Conservation (phyloP, 2,329 filamentous ascomycete genomes). For the Fusarium sarcochroum region DNA sequence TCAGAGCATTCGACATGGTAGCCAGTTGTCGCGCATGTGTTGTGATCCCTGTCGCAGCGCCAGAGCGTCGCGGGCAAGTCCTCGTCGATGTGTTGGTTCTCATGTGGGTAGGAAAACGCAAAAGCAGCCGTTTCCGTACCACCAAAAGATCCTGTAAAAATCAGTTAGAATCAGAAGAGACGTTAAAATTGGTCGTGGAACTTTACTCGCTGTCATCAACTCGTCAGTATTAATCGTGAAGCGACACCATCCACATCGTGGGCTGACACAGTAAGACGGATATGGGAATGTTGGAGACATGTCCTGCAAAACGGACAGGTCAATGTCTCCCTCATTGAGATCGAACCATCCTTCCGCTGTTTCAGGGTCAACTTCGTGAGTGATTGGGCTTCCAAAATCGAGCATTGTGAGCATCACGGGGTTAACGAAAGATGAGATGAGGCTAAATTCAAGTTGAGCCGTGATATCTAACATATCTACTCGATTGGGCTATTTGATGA, state of each 20-base stretch:
- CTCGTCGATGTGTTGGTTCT: neutral
- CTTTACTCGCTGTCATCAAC: conserved; percentile 20
- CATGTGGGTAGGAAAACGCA: neutral
- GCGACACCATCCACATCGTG: conserved; percentile 34
- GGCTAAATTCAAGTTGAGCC: conserved; percentile 1
- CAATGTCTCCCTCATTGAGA: neutral
- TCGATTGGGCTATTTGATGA: neutral
- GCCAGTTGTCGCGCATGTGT: conserved; percentile 22
- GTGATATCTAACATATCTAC: neutral
- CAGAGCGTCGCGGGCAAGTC: conserved; percentile 17
- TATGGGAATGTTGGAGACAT: conserved; percentile 15
- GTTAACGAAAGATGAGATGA: neutral
- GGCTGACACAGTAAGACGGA: conserved; percentile 31
- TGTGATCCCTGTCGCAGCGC: conserved; percentile 22
- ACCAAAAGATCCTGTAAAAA: conserved; percentile 9
- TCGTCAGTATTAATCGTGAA: conserved; percentile 26
- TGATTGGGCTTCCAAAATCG: conserved; percentile 12
- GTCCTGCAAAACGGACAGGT: conserved; percentile 5
- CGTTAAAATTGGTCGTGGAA: neutral
- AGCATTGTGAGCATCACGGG: conserved; percentile 4
- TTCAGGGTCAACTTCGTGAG: conserved; percentile 13
- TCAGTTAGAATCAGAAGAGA: neutral
- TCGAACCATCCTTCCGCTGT: conserved; percentile 1
- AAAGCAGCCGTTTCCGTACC: conserved; percentile 20
- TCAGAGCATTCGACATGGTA: conserved; percentile 27